Base-by-base conservation (phyloP, 208 protist genomes). In the Balamuthia mandrillaris region DNA sequence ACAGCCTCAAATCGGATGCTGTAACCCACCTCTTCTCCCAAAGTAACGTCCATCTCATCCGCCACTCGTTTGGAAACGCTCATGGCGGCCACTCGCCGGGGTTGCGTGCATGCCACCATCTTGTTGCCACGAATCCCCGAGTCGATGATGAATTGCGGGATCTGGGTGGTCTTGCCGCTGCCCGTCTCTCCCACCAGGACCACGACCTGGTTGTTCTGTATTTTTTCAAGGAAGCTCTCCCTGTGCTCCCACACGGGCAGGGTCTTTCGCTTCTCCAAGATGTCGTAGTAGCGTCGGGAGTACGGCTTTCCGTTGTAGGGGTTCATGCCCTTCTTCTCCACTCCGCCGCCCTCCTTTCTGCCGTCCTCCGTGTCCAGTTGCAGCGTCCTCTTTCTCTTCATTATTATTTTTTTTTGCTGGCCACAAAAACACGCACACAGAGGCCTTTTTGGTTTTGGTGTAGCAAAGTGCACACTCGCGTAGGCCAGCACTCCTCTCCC, bases 61-160 rank as follows among this genome's bases (percentile, higher is more conserved):
- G 92, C 81, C 14, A 99, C 99, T 63, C 98, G 95, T 86, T 96
- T 93, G 27, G 98, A 97, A 27, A 99, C 97, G 47, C 95, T 98
- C 60, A 99, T 97, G 9, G 98, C 99, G 9, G 99, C 99, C 60
- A 99, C 98, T 56, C 98, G 94, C 21, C 99, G 92, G 29, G 99
- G 99, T 89, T 99, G 99, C 10, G 99, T 99, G 87, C 97, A 98
- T 12, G 94, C 92, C 27, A 98, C 83, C 47, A 87, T 86, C 39
- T 37, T 66, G 33, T 66, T 39, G n/a, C 24, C 16, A 18, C 68
- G 42, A 16, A 84, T 33, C 6, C 85, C 86, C 6, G 86, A 86
- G 54, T 97, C 95, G 27, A 90, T 44, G 18, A 97, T 51, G 70
- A 95, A 97, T 83, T 98, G 96, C 24, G 96, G 93, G n/a, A 97